Conservation (phyloP, 1,284 basidiomycete species). For the Sporisorium sorghi region DNA sequence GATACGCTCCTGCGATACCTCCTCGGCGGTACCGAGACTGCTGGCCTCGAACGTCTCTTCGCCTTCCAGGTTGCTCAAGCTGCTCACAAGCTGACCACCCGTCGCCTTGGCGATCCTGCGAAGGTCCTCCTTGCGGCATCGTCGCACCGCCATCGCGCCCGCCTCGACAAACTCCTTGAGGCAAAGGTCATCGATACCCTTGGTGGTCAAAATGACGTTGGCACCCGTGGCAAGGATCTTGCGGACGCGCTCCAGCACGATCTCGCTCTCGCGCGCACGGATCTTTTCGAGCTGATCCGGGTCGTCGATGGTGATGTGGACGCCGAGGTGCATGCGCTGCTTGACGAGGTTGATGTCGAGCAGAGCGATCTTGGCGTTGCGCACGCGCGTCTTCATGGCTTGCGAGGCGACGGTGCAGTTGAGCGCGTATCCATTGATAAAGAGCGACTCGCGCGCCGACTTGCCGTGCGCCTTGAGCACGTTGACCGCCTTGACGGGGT, state of each 20-base stretch:
- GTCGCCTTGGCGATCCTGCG: constrained; percentile 97
- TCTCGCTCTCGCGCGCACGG: constrained; percentile 91
- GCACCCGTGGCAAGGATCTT: constrained; percentile 96
- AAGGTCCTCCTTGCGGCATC: constrained; percentile 97
- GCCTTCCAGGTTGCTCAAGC: constrained; percentile 94
- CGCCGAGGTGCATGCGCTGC: constrained; percentile 95
- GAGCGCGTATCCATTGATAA: constrained; percentile 95
- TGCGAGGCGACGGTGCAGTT: constrained; percentile 99
- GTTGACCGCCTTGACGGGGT: constrained; percentile 99
- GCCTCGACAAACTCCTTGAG: constrained; percentile 99
- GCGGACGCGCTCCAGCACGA: constrained; percentile 92
- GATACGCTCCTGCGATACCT: constrained; percentile 95
- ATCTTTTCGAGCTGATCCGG: constrained; percentile 97
- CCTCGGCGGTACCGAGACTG: constrained; percentile 89
- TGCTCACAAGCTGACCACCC: constrained; percentile 91
- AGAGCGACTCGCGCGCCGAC: constrained; percentile 93
- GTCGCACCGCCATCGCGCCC: constrained; percentile 96
- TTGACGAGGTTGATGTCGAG: constrained; percentile 98
- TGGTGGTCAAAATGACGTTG: constrained; percentile 96
- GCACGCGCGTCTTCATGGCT: constrained; percentile 97
- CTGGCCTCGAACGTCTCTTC: constrained; percentile 96
- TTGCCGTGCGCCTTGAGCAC: constrained; percentile 98
- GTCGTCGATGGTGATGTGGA: constrained; percentile 95
- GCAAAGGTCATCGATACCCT: constrained; percentile 98
- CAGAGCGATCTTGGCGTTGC: constrained; percentile 95